Conservation (phyloP, 1,139 yeast genomes). For the Yamadazyma mexicana region DNA sequence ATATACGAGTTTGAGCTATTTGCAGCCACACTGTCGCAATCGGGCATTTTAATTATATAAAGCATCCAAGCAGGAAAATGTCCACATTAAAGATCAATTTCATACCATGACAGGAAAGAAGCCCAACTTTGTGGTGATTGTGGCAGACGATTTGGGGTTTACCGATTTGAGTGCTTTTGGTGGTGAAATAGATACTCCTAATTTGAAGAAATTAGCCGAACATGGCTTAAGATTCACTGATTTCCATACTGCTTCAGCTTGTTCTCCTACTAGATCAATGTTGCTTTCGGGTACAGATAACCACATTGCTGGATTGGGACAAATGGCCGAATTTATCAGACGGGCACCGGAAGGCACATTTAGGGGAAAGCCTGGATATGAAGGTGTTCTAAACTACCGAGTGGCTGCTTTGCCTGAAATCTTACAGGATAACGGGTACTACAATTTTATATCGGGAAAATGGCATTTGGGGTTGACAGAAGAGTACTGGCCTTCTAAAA, state of each 20-base stretch:
- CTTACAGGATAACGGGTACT: slow-evolving; percentile 47
- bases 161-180: slow-evolving; percentile 60
- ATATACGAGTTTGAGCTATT: too few relatives aligned
- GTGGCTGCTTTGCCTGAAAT: slow-evolving; percentile 58
- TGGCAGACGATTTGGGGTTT: slow-evolving; percentile 64
- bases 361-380: slow-evolving; percentile 54
- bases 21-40: slow-evolving; percentile 10
- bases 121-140: slow-evolving; percentile 55
- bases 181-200: slow-evolving; percentile 60
- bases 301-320: slow-evolving; percentile 62
- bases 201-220: slow-evolving; percentile 43
- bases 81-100: not conserved
- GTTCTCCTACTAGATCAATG: slow-evolving; percentile 67
- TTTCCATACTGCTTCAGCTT: slow-evolving; percentile 65
- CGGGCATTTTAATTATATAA: too few relatives aligned
- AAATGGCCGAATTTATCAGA: slow-evolving; percentile 52
- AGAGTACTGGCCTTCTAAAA: slow-evolving; percentile 50
- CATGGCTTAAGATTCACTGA: slow-evolving; percentile 53
- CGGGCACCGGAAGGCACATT: slow-evolving; percentile 34
- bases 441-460: slow-evolving; percentile 52
- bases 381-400: slow-evolving; percentile 52
- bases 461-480: slow-evolving; percentile 56
- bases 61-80: not conserved
- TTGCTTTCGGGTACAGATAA: slow-evolving; percentile 61
- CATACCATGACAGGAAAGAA: slow-evolving; percentile 7